phyloP scores from a whole-genome alignment of 345 rosid species.

The Jatropha curcas region DNA sequence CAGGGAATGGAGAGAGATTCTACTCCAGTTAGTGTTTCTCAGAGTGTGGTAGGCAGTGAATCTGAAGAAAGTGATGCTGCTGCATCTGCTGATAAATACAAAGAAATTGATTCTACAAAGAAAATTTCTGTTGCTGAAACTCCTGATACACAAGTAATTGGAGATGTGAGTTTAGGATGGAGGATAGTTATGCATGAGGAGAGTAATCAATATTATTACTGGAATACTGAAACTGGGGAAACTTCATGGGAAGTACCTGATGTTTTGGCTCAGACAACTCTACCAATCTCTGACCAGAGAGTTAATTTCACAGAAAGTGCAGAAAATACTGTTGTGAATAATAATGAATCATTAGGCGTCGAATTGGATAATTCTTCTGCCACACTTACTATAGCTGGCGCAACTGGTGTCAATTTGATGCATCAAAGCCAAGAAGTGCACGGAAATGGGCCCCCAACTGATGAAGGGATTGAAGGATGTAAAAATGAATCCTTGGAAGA shows the following conservation, averaged over 20 bases:
- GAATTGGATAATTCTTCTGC: slow-evolving; percentile 41
- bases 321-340: slow-evolving; percentile 32
- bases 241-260: slow-evolving; percentile 94
- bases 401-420: slow-evolving; percentile 25
- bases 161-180: slow-evolving; percentile 64
- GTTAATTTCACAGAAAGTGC: slow-evolving; percentile 33
- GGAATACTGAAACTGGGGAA: slow-evolving; percentile 95
- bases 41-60: slow-evolving; percentile 33
- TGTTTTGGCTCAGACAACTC: slow-evolving; percentile 44
- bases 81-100: slow-evolving; percentile 30
- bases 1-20: slow-evolving; percentile 37
- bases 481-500: slow-evolving; percentile 32
- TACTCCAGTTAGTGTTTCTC: slow-evolving; percentile 26
- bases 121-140: slow-evolving; percentile 40
- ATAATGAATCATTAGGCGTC: slow-evolving; percentile 25
- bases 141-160: slow-evolving; percentile 45
- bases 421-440: slow-evolving; percentile 29
- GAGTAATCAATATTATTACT: slow-evolving; percentile 82
- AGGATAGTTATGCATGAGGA: slow-evolving; percentile 89
- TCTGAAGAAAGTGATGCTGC: slow-evolving; percentile 29
- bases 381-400: slow-evolving; percentile 18
- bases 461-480: slow-evolving; percentile 33
- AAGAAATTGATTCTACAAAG: slow-evolving; percentile 39
- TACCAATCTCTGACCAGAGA: slow-evolving; percentile 27
- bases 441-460: slow-evolving; percentile 23